These are phyloP conservation scores for Aspergillus haitiensis DNA, from an alignment of 495 filamentous ascomycete species.

Conservation along the genomic window DNA sequence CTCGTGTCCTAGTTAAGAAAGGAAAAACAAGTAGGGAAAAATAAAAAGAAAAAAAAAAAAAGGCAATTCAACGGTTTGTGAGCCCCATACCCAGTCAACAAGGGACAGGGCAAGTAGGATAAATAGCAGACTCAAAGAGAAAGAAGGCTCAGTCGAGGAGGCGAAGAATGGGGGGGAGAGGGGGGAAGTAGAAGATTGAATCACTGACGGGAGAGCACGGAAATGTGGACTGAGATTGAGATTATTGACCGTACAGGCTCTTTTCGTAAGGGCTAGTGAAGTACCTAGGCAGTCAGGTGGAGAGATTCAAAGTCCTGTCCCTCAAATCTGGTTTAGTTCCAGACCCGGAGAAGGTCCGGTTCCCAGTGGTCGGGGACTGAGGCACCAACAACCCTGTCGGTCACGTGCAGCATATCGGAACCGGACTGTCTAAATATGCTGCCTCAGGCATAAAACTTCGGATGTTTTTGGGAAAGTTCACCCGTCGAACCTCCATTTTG, in stretches of 20 bases:
- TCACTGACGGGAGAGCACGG: conserved; percentile 12
- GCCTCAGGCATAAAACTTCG: conserved; percentile 28
- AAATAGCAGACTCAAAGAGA: neutral
- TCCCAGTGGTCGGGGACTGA: conserved; percentile 29
- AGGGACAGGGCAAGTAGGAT: neutral
- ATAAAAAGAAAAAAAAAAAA: neutral
- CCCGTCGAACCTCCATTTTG: conserved; percentile 46
- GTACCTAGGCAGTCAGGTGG: conserved; percentile 30
- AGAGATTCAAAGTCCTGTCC: conserved; percentile 19
- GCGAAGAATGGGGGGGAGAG: conserved; percentile 2
- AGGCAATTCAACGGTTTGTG: conserved; percentile 6
- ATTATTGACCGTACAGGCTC: conserved; percentile 15
- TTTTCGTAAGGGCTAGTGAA: conserved; percentile 32
- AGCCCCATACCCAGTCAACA: conserved; percentile 7
- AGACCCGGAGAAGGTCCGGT: conserved; percentile 10
- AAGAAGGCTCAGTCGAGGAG: neutral
- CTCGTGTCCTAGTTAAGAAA: conserved; percentile 27
- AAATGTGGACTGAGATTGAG: conserved; percentile 14
- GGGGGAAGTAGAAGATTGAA: conserved; percentile 15
- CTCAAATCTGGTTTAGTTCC: conserved; percentile 4
- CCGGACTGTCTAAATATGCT: conserved; percentile 1
- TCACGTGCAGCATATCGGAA: conserved; percentile 19
- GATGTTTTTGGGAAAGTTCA: conserved; percentile 37
- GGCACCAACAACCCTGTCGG: conserved; percentile 18
- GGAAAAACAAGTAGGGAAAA: conserved; percentile 15